phyloP scores from a whole-genome alignment of 805 yeast genomes.

The Brettanomyces bruxellensis region DNA sequence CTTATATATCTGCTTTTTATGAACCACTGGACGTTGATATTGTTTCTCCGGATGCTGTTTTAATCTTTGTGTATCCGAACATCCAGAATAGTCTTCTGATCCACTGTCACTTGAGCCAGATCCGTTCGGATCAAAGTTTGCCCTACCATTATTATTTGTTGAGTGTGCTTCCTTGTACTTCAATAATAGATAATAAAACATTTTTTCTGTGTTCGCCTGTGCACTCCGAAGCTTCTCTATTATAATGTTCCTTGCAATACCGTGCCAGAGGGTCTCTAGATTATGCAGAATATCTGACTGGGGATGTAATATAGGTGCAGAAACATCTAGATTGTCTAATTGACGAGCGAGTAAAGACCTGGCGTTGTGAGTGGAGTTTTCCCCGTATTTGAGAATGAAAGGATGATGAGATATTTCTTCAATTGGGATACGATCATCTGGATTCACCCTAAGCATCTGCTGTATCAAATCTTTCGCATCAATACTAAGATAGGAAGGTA shows the following conservation, averaged over 20 bases:
- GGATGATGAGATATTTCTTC: slow-evolving; percentile 54
- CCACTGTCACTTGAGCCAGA: background rate
- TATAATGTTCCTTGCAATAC: slow-evolving; percentile 30
- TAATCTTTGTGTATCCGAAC: background rate
- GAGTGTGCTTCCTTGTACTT: slow-evolving; percentile 24
- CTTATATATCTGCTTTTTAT: background rate
- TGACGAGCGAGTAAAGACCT: slow-evolving; percentile 4
- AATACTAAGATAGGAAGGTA: slow-evolving; percentile 53
- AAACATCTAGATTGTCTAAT: slow-evolving; percentile 18
- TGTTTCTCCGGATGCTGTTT: background rate
- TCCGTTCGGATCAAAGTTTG: slow-evolving; percentile 5
- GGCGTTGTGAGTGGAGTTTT: slow-evolving; percentile 3
- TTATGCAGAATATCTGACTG: slow-evolving; percentile 45
- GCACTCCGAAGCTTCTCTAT: slow-evolving; percentile 17
- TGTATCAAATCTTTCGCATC: slow-evolving; percentile 64
- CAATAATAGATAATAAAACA: slow-evolving; percentile 26
- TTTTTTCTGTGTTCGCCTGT: slow-evolving; percentile 25
- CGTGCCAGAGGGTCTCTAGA: slow-evolving; percentile 50
- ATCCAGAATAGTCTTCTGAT: background rate
- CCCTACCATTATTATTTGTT: slow-evolving; percentile 1
- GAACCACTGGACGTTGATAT: too few relatives aligned
- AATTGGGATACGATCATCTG: slow-evolving; percentile 62
- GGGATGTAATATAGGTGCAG: slow-evolving; percentile 23
- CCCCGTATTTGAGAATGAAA: slow-evolving; percentile 35
- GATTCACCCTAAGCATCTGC: slow-evolving; percentile 61